A percentile compares a stretch with the other conserved stretches of the same genome.
phyloP scores from a whole-genome alignment of 441 rosid genomes.

The Pelargonium citronellum region DNA sequence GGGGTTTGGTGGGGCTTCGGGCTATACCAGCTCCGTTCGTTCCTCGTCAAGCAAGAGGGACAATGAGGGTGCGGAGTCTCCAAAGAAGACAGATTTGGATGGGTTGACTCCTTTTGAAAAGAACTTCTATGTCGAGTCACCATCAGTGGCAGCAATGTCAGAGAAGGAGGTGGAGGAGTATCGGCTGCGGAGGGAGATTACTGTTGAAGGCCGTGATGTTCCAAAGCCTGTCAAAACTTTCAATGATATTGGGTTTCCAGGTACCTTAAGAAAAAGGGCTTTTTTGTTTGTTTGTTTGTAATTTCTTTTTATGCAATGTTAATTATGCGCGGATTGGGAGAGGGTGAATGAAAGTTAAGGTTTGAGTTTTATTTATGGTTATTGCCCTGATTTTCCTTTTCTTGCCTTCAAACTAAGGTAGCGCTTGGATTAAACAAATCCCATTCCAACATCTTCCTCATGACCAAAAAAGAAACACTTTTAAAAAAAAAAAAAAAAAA shows the following conservation, averaged over 20 bases:
- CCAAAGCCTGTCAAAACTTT: slow-evolving; percentile 76
- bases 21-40: slow-evolving; percentile 48
- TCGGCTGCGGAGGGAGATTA: slow-evolving; percentile 59
- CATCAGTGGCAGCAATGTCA: slow-evolving; percentile 57
- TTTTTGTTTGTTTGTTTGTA: slow-evolving; percentile 10
- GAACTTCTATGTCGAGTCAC: slow-evolving; percentile 72
- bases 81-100: slow-evolving; percentile 67
- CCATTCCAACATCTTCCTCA: too few species aligned
- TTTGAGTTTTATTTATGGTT: slow-evolving; percentile 33
- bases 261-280: slow-evolving; percentile 39
- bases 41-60: slow-evolving; percentile 56
- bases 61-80: slow-evolving; percentile 39
- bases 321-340: slow-evolving; percentile 6
- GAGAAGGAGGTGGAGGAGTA: slow-evolving; percentile 57
- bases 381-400: slow-evolving; percentile 47
- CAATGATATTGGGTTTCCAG: slow-evolving; percentile 84
- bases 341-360: neutral
- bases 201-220: slow-evolving; percentile 78
- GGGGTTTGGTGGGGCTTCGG: slow-evolving; percentile 77
- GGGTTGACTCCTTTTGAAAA: slow-evolving; percentile 79
- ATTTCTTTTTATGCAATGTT: neutral
- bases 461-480: too few species aligned
- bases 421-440: neutral
- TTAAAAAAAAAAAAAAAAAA: too few species aligned
- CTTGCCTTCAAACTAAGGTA: neutral